A percentile compares a stretch with the other conserved stretches of the same genome.
Evolutionary conservation across 176 grass and related monocot genomes (phyloP).

Genomic region (Leersia perrieri): DNA sequence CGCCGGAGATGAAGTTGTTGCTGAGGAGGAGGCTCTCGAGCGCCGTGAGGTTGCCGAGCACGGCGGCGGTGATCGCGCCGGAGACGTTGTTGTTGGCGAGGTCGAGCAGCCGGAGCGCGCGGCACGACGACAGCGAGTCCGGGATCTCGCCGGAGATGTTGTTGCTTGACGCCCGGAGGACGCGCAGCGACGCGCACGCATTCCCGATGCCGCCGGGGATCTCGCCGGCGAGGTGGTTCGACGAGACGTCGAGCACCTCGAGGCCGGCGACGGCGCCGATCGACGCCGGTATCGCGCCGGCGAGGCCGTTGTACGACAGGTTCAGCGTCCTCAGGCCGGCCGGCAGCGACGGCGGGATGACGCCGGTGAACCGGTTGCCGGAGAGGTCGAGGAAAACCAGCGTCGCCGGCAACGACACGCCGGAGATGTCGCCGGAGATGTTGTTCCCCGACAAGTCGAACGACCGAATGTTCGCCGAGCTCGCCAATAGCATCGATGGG

Average conservation of each 20-base stretch:
- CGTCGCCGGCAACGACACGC: constrained; percentile 32
- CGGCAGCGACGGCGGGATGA: constrained; percentile 59
- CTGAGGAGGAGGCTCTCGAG: constrained; percentile 64
- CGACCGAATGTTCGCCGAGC: constrained; percentile 36
- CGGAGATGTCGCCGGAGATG: constrained; percentile 59
- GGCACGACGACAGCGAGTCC: constrained; percentile 61
- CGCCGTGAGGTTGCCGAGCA: constrained; percentile 70
- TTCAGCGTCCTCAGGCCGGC: constrained; percentile 55
- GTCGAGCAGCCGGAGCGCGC: constrained; percentile 61
- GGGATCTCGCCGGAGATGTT: constrained; percentile 71
- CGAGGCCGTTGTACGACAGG: constrained; percentile 68
- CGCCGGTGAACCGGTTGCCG: constrained; percentile 50
- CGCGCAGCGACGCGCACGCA: constrained; percentile 50
- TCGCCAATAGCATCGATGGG: constrained; percentile 31
- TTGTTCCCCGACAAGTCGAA: constrained; percentile 88
- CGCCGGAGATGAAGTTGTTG: constrained; percentile 85
- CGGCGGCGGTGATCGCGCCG: constrained; percentile 44
- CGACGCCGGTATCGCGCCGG: constrained; percentile 45
- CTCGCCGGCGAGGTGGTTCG: constrained; percentile 55
- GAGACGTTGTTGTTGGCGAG: constrained; percentile 70
- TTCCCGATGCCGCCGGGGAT: constrained; percentile 51
- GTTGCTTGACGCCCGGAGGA: constrained; percentile 64
- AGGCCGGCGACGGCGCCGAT: constrained; percentile 45
- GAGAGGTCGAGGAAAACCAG: constrained; percentile 70
- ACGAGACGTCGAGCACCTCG: constrained; percentile 69